Base-by-base conservation (phyloP, 2,329 filamentous ascomycete species). In the Penicillium sp. region DNA sequence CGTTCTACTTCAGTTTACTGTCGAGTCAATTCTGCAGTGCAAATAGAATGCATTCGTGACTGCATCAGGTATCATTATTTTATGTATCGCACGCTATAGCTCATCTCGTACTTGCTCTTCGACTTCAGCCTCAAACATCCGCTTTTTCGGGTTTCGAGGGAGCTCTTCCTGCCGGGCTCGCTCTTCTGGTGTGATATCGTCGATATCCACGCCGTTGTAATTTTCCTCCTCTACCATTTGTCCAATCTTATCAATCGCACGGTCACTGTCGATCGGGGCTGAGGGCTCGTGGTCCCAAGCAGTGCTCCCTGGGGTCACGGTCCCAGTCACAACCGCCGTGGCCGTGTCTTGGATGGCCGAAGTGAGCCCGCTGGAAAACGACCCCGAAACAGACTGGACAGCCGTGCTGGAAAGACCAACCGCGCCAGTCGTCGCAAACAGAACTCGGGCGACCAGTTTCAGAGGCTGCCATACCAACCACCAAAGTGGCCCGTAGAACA, bases 401-500 rank as follows among this genome's bases (percentile, higher is more conserved):
- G 63, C 60, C 38, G 62, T 60, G 40, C 63, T 66, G 3, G 70
- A 62, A 1, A 72, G 50, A 0, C 83, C 78, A 13, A 86, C 73
- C 1, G 75, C 79, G 31, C 79, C 78, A 21, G 88, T 73, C 3
- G 86, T 75, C 14, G 80, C 79, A 54, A 86, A 77, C 13, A 82
- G 71, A 48, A 83, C 71, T 27, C 82, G 85, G 65, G 87, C 87
- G 10, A 87, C 59, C 18, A 89, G 71, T 64, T 86, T 86, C n/a
- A 93, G 64, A 1, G 93, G 93, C 53, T 94, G 77, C 83, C 89
- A 93, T 22, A 97, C 74, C 21, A 97, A 79, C 89, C 91, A 94
- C 87, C 90, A 95, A 53, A 90, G 74, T 1, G 94, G 94, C 0
- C 94, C 93, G 76, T 95, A 99, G 7, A 99, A 69, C 39, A 93